Base-by-base conservation (phyloP, 306 rosid species). In the Nissolia schottii region DNA sequence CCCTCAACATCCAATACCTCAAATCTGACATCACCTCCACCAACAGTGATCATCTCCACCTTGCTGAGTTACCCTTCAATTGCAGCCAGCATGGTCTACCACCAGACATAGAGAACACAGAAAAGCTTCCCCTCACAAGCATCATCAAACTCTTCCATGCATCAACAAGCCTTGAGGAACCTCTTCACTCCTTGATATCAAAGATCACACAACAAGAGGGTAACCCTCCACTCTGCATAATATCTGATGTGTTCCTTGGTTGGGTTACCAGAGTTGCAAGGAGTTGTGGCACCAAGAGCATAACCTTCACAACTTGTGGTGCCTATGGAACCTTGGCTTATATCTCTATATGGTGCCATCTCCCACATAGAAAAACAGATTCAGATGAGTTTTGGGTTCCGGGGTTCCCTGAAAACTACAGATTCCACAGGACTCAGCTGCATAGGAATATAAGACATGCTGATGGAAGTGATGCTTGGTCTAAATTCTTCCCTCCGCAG, bases 301-400 rank as follows among this genome's bases (percentile, higher is more conserved):
- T 89, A n/a, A 3, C 58, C 14, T 91, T 88, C 86, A 37, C 88
- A 14, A 88, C 96, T 16, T 67, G 87, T 55, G 96, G 97, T 22
- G 96, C 93, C 31, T 89, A 89, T 50, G 97, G 97, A 57, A 73
- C 96, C 22, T 11, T 88, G 62, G 88, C 89, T 15, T 87, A 82
- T 24, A 2, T 79, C 32, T 91, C 97, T 2, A 1, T 84, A 1
- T 91, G 96, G 92, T 48, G 72, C 13, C 77, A 87, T 53, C 89
- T 88, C 28, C 97, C 97, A 1, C 94, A 87, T n/a, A 83, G 80
- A 0, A 68, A 66, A 9, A 73, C 86, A 1, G 76, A 79, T 22
- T 73, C 83, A 12, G 85, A 83, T 1, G 86, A 85, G 82, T 89
- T 89, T 25, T 24, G 32, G 15, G 40, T 76, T 25, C 87, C 88